Conservation (phyloP, 2,329 filamentous ascomycete species). For the Magnaporthiopsis poae region DNA sequence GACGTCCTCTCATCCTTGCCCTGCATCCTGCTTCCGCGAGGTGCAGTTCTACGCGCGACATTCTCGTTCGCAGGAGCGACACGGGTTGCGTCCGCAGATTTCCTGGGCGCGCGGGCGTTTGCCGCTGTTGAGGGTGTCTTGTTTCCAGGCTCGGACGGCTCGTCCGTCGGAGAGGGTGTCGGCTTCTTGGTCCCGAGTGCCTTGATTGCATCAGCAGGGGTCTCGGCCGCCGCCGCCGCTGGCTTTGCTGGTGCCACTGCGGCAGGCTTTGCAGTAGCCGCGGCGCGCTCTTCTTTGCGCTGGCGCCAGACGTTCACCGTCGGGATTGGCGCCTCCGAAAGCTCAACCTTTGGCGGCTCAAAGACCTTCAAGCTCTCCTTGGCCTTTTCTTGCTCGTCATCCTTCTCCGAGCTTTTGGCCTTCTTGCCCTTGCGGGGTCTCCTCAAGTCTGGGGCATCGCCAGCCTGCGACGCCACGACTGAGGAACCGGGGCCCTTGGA, state of each 20-base stretch:
- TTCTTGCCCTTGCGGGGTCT: slow-evolving; percentile 57
- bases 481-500: slow-evolving; percentile 40
- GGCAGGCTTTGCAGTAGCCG: slow-evolving; percentile 39
- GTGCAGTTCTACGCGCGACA: slow-evolving; percentile 26
- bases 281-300: slow-evolving; percentile 32
- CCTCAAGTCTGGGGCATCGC: slow-evolving; percentile 58
- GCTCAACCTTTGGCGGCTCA: slow-evolving; percentile 48
- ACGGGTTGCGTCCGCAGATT: slow-evolving; percentile 12
- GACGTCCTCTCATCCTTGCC: slow-evolving; percentile 32
- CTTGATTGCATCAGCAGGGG: slow-evolving; percentile 8
- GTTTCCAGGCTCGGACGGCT: slow-evolving; percentile 5
- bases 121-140: slow-evolving; percentile 12
- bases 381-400: slow-evolving; percentile 47
- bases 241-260: slow-evolving; percentile 43
- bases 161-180: background rate
- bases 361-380: slow-evolving; percentile 37
- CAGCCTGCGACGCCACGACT: slow-evolving; percentile 55
- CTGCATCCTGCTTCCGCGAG: slow-evolving; percentile 34
- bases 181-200: slow-evolving; percentile 35
- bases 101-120: slow-evolving; percentile 29
- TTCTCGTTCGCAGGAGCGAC: slow-evolving; percentile 24
- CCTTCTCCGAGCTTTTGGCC: slow-evolving; percentile 37
- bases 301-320: slow-evolving; percentile 81
- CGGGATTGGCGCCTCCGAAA: slow-evolving; percentile 74
- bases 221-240: slow-evolving; percentile 13